Evolutionary conservation across 1,284 basidiomycete genomes (phyloP).

Genomic region (Caloboletus firmus): DNA sequence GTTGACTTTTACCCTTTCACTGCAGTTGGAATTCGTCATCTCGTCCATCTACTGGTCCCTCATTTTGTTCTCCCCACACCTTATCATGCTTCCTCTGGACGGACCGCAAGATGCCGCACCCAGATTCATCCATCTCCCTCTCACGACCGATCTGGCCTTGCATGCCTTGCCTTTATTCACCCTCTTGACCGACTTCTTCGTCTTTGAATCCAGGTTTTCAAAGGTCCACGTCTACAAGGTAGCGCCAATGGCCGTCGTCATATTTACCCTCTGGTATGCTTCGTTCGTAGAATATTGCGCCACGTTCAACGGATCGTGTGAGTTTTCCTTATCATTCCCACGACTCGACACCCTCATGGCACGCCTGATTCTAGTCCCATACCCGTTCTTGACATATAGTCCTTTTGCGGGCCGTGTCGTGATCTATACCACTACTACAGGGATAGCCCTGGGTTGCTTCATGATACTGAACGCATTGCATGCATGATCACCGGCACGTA

Average conservation of each 20-base stretch:
- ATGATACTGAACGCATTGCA: slow-evolving; percentile 49
- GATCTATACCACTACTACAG: slow-evolving; percentile 58
- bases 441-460: slow-evolving; percentile 59
- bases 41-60: slow-evolving; percentile 74
- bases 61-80: slow-evolving; percentile 48
- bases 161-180: slow-evolving; percentile 65
- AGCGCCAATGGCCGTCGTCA: slow-evolving; percentile 46
- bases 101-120: slow-evolving; percentile 29
- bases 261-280: slow-evolving; percentile 55
- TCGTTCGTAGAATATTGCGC: slow-evolving; percentile 73
- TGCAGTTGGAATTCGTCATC: slow-evolving; percentile 63
- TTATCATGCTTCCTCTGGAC: slow-evolving; percentile 45
- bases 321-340: slow-evolving; percentile 31
- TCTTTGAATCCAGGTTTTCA: slow-evolving; percentile 63
- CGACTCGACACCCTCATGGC: neutral
- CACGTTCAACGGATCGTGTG: slow-evolving; percentile 61
- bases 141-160: slow-evolving; percentile 63
- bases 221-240: slow-evolving; percentile 43
- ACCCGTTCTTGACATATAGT: slow-evolving; percentile 75
- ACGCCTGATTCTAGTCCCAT: slow-evolving; percentile 55
- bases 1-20: neutral
- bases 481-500: too few relatives aligned
- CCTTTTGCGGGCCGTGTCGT: slow-evolving; percentile 50
- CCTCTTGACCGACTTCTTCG: slow-evolving; percentile 69
- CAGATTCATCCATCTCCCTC: slow-evolving; percentile 45